Percentiles rank a stretch among this genome's conserved stretches.
Conservation (phyloP, 495 filamentous ascomycete genomes). For the Aspergillus kassunensis region DNA sequence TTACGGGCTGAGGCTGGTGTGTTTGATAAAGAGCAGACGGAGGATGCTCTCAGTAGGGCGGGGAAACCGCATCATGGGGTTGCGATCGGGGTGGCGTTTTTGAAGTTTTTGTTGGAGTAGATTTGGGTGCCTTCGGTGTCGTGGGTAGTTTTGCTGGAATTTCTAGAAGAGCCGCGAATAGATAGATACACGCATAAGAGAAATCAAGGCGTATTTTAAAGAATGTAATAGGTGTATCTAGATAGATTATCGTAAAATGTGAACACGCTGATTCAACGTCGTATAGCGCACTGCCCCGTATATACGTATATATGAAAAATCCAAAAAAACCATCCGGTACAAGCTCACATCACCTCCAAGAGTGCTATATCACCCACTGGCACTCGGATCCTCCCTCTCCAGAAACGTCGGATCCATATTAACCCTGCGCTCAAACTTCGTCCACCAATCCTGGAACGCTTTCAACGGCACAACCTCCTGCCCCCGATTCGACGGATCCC, state of each 20-base stretch:
- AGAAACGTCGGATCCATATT: conserved; percentile 85
- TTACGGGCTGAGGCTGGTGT: conserved; percentile 57
- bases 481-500: conserved; percentile 42
- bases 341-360: too few relatives aligned
- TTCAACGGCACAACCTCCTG: conserved; percentile 84
- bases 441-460: conserved; percentile 96
- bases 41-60: conserved; percentile 64
- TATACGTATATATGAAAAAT: neutral
- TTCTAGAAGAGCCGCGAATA: neutral
- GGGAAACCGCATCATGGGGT: conserved; percentile 70
- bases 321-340: neutral
- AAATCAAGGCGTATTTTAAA: too few relatives aligned
- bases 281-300: too few relatives aligned
- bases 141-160: neutral
- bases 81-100: conserved; percentile 60
- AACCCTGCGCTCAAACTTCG: conserved; percentile 87
- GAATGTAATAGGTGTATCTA: too few relatives aligned
- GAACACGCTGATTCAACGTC: neutral
- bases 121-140: neutral
- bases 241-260: neutral
- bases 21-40: conserved; percentile 58
- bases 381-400: conserved; percentile 64
- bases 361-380: conserved; percentile 6
- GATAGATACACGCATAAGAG: neutral
- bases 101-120: conserved; percentile 61